Conservation (phyloP, 2,329 filamentous ascomycete species). For the Cladosporium austrohemisphaericum region DNA sequence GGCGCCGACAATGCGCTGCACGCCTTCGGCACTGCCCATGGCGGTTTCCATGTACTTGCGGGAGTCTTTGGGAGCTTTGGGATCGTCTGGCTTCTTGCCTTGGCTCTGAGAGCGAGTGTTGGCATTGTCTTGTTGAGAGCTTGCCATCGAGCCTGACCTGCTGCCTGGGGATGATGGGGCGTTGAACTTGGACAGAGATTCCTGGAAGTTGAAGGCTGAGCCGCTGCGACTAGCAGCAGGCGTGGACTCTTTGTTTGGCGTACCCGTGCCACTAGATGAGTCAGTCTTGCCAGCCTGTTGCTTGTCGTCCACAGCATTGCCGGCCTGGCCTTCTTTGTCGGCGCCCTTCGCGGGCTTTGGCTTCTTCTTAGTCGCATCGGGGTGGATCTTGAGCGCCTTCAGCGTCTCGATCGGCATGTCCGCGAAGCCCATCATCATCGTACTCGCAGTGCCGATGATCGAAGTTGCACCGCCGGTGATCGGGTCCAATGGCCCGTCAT, state of each 20-base stretch:
- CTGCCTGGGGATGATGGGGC: conserved; percentile 11
- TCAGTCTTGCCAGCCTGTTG: neutral
- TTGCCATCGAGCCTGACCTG: conserved; percentile 22
- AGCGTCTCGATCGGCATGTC: conserved; percentile 61
- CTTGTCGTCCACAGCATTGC: neutral
- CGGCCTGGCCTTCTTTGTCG: neutral
- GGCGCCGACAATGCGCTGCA: conserved; percentile 35
- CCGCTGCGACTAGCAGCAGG: conserved; percentile 21
- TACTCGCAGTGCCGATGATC: conserved; percentile 76
- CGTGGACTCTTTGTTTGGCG: conserved; percentile 16
- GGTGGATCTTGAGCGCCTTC: conserved; percentile 45
- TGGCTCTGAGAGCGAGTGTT: neutral
- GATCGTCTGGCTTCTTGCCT: neutral
- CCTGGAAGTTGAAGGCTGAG: conserved; percentile 31
- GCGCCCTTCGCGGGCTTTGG: conserved; percentile 22
- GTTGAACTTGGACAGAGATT: conserved; percentile 27
- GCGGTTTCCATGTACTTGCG: conserved; percentile 26
- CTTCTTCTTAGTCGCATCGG: conserved; percentile 28
- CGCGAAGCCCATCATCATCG: conserved; percentile 76
- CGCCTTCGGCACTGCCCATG: conserved; percentile 33
- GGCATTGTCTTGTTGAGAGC: conserved; percentile 15
- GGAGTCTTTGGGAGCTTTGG: conserved; percentile 9
- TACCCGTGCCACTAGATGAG: neutral
- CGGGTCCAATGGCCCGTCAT: conserved; percentile 74
- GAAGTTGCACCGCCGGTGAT: conserved; percentile 73